phyloP scores from a whole-genome alignment of 108 stramenopile species.

The Fistulifera pelliculosa region DNA sequence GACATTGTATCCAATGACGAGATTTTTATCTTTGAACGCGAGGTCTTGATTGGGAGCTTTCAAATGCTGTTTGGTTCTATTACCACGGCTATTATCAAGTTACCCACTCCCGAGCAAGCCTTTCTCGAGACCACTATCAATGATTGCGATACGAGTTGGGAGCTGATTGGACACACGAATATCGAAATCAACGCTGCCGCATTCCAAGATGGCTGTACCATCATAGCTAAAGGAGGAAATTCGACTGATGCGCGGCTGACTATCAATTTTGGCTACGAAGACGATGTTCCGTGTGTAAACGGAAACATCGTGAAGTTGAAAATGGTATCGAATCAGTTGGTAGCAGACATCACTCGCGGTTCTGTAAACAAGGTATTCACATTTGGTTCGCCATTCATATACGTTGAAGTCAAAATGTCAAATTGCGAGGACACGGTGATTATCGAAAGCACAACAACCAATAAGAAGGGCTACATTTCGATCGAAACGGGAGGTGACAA shows the following conservation, averaged over 20 bases:
- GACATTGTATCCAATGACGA: not conserved
- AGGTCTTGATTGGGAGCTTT: not conserved
- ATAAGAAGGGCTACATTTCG: not conserved
- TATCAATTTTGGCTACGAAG: not conserved
- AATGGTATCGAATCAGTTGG: not conserved
- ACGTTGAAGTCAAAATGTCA: not conserved
- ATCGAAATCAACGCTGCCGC: not conserved
- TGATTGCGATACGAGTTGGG: not conserved
- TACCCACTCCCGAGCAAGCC: not conserved
- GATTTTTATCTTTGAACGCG: not conserved
- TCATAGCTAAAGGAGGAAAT: not conserved
- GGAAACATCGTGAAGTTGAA: not conserved
- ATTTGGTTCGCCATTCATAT: constrained; percentile 7
- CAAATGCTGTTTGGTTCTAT: not conserved
- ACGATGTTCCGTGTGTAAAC: not conserved
- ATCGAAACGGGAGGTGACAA: constrained; percentile 7
- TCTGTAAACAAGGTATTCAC: not conserved
- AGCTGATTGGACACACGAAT: not conserved
- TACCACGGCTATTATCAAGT: not conserved
- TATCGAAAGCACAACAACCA: constrained; percentile 4
- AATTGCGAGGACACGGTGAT: constrained; percentile 15
- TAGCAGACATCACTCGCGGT: not conserved
- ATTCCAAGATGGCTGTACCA: not conserved
- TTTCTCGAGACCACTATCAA: not conserved
- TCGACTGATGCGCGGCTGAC: not conserved